These are phyloP conservation scores for Aspergillus saccharolyticus DNA, from an alignment of 495 filamentous ascomycete genomes.

Conservation along the genomic window DNA sequence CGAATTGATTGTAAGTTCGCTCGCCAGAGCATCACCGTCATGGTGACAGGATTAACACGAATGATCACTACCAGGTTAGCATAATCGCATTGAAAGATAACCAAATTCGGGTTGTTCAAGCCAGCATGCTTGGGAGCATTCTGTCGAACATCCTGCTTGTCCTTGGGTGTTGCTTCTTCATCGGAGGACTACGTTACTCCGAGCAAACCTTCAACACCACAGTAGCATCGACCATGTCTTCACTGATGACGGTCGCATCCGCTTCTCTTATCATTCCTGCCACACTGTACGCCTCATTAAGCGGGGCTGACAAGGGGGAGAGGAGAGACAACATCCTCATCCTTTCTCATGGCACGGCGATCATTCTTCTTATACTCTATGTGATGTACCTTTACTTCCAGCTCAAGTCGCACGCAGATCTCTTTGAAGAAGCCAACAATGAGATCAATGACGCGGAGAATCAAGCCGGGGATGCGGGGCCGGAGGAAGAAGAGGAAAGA, in stretches of 20 bases:
- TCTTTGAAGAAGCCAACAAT: conserved; percentile 68
- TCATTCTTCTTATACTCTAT: conserved; percentile 86
- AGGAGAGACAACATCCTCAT: conserved; percentile 58
- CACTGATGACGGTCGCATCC: conserved; percentile 86
- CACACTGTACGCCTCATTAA: conserved; percentile 60
- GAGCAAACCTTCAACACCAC: conserved; percentile 80
- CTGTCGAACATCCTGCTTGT: conserved; percentile 94
- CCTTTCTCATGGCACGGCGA: conserved; percentile 83
- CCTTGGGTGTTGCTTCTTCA: conserved; percentile 92
- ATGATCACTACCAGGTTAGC: conserved; percentile 62
- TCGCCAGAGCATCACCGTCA: conserved; percentile 5
- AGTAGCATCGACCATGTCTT: conserved; percentile 93
- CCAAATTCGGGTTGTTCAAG: conserved; percentile 92
- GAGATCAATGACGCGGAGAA: conserved; percentile 27
- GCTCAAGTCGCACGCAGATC: conserved; percentile 68
- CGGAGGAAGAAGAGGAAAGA: conserved; percentile 49
- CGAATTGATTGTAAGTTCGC: conserved; percentile 80
- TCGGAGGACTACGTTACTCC: conserved; percentile 64
- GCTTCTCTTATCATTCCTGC: conserved; percentile 93
- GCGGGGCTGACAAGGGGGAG: conserved; percentile 17
- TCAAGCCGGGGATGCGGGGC: conserved; percentile 26
- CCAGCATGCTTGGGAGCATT: conserved; percentile 96
- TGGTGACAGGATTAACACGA: conserved; percentile 8
- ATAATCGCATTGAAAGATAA: conserved; percentile 81
- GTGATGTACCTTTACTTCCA: conserved; percentile 89